Conservation (phyloP, 2,329 filamentous ascomycete genomes). For the Fusarium temperatum region DNA sequence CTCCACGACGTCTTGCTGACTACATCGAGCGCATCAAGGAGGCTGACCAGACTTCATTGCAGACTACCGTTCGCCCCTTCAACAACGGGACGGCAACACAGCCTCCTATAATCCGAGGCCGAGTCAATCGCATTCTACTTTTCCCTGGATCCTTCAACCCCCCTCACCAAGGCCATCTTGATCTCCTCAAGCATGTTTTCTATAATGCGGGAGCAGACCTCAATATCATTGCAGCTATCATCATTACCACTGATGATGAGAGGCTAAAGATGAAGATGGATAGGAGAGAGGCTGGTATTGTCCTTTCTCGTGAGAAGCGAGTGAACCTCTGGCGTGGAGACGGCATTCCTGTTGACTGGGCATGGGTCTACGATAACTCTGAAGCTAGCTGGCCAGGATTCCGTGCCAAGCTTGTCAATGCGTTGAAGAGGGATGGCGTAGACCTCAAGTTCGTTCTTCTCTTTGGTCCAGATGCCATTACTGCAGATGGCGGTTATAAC, state of each 20-base stretch:
- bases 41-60: neutral
- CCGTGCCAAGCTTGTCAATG: slow-evolving; percentile 4
- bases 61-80: slow-evolving; percentile 17
- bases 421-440: slow-evolving; percentile 3
- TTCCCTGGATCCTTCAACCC: slow-evolving; percentile 52
- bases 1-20: slow-evolving; percentile 13
- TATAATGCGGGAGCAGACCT: slow-evolving; percentile 41
- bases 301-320: slow-evolving; percentile 36
- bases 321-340: slow-evolving; percentile 39
- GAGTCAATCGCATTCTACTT: slow-evolving; percentile 44
- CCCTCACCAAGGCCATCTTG: slow-evolving; percentile 47
- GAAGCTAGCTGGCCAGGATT: slow-evolving; percentile 28
- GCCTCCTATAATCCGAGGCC: slow-evolving; percentile 12
- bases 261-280: slow-evolving; percentile 37
- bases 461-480: slow-evolving; percentile 39
- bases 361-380: slow-evolving; percentile 38
- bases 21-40: slow-evolving; percentile 25
- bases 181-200: slow-evolving; percentile 45
- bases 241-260: slow-evolving; percentile 41
- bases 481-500: neutral
- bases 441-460: slow-evolving; percentile 40
- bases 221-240: slow-evolving; percentile 45
- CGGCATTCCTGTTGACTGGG: slow-evolving; percentile 29
- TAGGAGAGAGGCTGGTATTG: slow-evolving; percentile 3
- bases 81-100: slow-evolving; percentile 7